These are phyloP conservation scores for Candida wancherniae DNA, from an alignment of 805 yeast genomes.

Conservation along the genomic window DNA sequence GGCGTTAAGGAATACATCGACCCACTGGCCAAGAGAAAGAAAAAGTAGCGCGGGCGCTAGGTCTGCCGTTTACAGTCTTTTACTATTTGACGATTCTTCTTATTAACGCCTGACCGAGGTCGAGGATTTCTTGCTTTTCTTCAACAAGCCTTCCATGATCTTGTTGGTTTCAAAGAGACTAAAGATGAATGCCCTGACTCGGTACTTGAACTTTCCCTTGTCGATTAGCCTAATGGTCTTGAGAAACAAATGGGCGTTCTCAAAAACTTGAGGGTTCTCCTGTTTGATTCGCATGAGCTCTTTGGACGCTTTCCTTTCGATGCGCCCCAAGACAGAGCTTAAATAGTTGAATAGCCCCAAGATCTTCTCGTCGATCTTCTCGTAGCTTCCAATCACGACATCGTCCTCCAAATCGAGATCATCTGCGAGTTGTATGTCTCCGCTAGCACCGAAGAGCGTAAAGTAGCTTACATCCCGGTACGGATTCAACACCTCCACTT, in stretches of 20 bases:
- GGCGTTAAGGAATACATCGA: conserved; percentile 20
- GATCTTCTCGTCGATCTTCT: conserved; percentile 20
- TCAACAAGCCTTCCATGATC: conserved; percentile 49
- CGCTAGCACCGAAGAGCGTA: conserved; percentile 10
- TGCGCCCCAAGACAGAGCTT: conserved; percentile 34
- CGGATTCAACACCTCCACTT: conserved; percentile 12
- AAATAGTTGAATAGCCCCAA: conserved; percentile 45
- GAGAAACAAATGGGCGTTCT: conserved; percentile 49
- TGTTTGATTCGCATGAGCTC: conserved; percentile 52
- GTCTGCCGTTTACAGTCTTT: not conserved
- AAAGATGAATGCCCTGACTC: conserved; percentile 59
- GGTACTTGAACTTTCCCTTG: conserved; percentile 56
- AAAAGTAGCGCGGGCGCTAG: too few relatives aligned
- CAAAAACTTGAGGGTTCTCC: conserved; percentile 48
- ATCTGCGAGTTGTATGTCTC: conserved; percentile 6
- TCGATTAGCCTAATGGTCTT: conserved; percentile 48
- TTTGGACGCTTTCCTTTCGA: conserved; percentile 54
- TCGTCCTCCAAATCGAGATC: conserved; percentile 15
- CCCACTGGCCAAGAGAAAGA: conserved; percentile 3
- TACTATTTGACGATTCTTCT: not conserved
- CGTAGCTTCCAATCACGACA: conserved; percentile 11
- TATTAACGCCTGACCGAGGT: too few relatives aligned
- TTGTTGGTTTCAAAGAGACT: conserved; percentile 50
- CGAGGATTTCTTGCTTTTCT: conserved; percentile 36
- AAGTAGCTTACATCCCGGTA: conserved; percentile 13